phyloP scores from a whole-genome alignment of 2,329 filamentous ascomycete genomes.

The Alternaria ethzedia region DNA sequence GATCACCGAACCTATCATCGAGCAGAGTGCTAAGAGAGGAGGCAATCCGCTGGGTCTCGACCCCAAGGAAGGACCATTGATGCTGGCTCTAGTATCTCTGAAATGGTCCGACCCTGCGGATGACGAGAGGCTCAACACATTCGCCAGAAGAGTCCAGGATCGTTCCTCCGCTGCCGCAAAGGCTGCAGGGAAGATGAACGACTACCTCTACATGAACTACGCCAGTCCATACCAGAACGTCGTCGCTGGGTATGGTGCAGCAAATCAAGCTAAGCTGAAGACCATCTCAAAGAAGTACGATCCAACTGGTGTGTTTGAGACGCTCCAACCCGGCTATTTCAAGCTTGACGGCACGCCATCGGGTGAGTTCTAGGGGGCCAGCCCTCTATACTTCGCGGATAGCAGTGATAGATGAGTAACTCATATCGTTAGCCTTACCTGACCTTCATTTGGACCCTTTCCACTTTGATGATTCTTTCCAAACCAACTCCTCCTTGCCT shows the following conservation, averaged over 20 bases:
- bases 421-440: no score
- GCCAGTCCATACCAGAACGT: constrained; percentile 52
- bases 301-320: constrained; percentile 27
- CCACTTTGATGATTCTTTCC: no score
- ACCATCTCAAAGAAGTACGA: constrained; percentile 27
- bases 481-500: no score
- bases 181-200: constrained; percentile 4
- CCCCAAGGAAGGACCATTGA: constrained; percentile 24
- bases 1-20: constrained; percentile 30
- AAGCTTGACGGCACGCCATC: constrained; percentile 27
- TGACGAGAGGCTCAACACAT: constrained; percentile 28
- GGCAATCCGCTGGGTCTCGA: constrained; percentile 42
- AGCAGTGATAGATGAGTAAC: no score
- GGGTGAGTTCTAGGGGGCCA: no score
- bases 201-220: constrained; percentile 57
- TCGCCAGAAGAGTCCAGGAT: constrained; percentile 22
- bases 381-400: no score
- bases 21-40: constrained; percentile 10
- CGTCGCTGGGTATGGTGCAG: constrained; percentile 50
- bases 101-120: constrained; percentile 32
- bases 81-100: constrained; percentile 21
- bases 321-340: constrained; percentile 28
- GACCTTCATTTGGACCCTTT: no score
- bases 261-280: constrained; percentile 39
- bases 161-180: constrained; percentile 7